Evolutionary conservation across 2,329 filamentous ascomycete genomes (phyloP), one percentile per base, ranked within the genome.

Genomic region (Gliomastix tumulicola): DNA sequence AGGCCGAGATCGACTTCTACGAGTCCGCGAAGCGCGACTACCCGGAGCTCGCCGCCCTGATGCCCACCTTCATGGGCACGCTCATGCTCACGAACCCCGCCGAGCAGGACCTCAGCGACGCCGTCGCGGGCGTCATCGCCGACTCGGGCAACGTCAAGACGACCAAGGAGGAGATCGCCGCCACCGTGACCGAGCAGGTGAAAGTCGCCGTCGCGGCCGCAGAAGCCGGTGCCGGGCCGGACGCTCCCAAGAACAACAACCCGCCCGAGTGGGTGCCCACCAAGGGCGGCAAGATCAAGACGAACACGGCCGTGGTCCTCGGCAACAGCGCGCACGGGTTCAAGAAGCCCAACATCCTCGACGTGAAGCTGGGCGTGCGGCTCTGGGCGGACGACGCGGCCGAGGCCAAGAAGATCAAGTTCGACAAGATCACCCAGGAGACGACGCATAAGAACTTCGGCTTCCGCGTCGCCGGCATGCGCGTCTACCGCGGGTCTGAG

Each of bases 1-100:
- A 79, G 44, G 72, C 80, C 44, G 92, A 98, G 64, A 79, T 97
- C 49, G 73, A 79, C 31, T 98, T 98, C 60, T 98, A 98, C 69
- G 78, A 95, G 56, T 76, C 79, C 27, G 81, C 80, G 20, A 59
- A 61, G 35, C 61, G 37, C 60, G 74, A 22, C 17, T 83, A 94
- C 54, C 76, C 79, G 21, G 77, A 82, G 3, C 87, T 97, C 50
- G 75, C 80, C 35, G 75, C 81, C 18, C 76, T 90, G 49, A 90
- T 97, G 71, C 90, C 92, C 32, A 72, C 78, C 6, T 97, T 81
- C 62, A 78, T 94, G 62, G 92, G 92, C 41, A 84, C 80, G 3
- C 69, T 98, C 34, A 65, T 69, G 20, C 76, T 94, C n/a, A 75
- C 74, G 44, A 68, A 80, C 33, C 65, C 66, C 40, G 58, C 66